Conservation (phyloP, 768 basidiomycete species). For the Amanita molliuscula region DNA sequence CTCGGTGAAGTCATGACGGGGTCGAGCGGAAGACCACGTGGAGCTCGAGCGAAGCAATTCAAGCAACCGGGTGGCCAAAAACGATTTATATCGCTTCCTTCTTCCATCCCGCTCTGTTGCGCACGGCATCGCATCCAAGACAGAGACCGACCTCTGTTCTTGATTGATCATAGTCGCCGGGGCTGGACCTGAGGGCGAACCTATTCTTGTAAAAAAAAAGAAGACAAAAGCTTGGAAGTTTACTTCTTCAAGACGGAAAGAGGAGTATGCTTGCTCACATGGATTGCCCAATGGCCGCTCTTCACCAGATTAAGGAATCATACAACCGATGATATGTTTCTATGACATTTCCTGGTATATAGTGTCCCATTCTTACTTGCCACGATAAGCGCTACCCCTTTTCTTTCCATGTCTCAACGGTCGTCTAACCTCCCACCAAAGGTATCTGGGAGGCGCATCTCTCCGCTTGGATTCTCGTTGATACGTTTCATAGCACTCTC, state of each 20-base stretch:
- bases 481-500: conserved; percentile 22
- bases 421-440: conserved; percentile 21
- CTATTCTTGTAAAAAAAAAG: conserved; percentile 2
- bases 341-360: conserved; percentile 8
- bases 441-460: conserved; percentile 10
- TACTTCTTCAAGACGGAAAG: background rate
- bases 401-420: conserved; percentile 14
- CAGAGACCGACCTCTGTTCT: background rate
- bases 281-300: conserved; percentile 5
- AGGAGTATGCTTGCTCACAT: conserved; percentile 1
- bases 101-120: conserved; percentile 4
- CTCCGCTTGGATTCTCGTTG: conserved; percentile 1
- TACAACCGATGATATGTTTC: conserved; percentile 5
- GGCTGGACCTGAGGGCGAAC: conserved; percentile 5
- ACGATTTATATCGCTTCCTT: conserved; percentile 3
- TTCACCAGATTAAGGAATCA: conserved; percentile 6
- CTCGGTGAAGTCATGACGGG: background rate
- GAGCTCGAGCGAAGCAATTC: background rate
- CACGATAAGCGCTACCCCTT: conserved; percentile 10
- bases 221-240: conserved; percentile 3
- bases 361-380: conserved; percentile 1
- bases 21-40: conserved; percentile 1
- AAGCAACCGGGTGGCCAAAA: background rate
- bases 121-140: conserved; percentile 2
- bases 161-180: background rate